Conservation (phyloP, 2,329 filamentous ascomycete genomes). For the Neocatenulostroma microsporum region DNA sequence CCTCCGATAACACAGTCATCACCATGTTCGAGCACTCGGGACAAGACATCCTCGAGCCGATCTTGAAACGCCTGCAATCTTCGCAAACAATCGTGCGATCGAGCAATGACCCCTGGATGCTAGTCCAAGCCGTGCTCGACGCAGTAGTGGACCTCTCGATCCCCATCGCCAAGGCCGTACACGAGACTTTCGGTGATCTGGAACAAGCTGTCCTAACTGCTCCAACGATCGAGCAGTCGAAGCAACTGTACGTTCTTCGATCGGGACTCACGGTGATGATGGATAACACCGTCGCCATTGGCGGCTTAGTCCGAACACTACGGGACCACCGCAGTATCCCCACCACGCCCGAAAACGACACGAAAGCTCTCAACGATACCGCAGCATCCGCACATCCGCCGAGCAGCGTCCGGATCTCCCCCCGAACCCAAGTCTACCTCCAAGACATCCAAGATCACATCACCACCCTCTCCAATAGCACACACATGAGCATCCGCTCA, state of each 20-base stretch:
- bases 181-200: constrained; percentile 76
- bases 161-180: constrained; percentile 74
- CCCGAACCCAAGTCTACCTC: constrained; percentile 75
- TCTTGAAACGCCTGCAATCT: constrained; percentile 65
- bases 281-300: constrained; percentile 72
- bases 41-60: constrained; percentile 72
- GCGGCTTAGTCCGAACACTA: constrained; percentile 70
- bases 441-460: constrained; percentile 82
- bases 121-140: constrained; percentile 82
- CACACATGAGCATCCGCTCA: constrained; percentile 71
- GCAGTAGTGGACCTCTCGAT: constrained; percentile 86
- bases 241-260: constrained; percentile 59
- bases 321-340: constrained; percentile 67
- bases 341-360: too few relatives aligned
- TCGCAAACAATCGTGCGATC: constrained; percentile 74
- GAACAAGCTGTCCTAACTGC: constrained; percentile 79
- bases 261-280: constrained; percentile 74
- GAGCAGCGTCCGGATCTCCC: too few relatives aligned
- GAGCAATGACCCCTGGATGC: constrained; percentile 79
- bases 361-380: too few relatives aligned
- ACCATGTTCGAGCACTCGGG: constrained; percentile 89
- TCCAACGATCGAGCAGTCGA: constrained; percentile 70
- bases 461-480: constrained; percentile 68
- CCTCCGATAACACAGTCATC: constrained; percentile 77
- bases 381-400: too few relatives aligned